Evolutionary conservation across 495 filamentous ascomycete species (phyloP).

Genomic region (Choiromyces venosus): DNA sequence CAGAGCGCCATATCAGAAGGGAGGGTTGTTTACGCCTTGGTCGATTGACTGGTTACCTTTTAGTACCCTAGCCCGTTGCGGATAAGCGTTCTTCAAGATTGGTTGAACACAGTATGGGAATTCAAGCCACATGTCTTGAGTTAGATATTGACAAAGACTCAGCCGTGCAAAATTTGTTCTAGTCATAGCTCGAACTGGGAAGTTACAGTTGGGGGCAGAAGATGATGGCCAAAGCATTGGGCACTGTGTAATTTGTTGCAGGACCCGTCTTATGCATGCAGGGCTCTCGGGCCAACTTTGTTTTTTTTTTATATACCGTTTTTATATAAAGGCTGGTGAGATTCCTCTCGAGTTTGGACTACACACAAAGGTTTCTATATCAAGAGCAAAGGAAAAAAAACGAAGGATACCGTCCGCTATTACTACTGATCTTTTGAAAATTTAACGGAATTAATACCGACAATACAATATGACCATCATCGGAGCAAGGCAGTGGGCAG

Average conservation of each 20-base stretch:
- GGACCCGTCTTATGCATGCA: background rate
- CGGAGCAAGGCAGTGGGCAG: conserved; percentile 47
- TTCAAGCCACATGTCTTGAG: background rate
- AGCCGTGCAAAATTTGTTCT: background rate
- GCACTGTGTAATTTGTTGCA: background rate
- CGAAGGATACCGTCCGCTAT: background rate
- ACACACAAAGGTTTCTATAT: background rate
- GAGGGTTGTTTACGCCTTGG: background rate
- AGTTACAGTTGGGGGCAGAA: background rate
- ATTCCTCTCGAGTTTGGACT: background rate
- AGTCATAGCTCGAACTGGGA: background rate
- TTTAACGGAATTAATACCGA: background rate
- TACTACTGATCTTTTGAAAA: background rate
- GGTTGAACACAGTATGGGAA: background rate
- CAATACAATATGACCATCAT: conserved; percentile 12
- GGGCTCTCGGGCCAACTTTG: background rate
- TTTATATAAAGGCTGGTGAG: background rate
- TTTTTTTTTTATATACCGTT: background rate
- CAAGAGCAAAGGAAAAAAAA: background rate
- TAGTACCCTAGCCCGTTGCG: background rate
- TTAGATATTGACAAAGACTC: background rate
- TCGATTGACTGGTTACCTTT: background rate
- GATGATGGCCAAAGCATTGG: background rate
- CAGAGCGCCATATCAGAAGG: background rate
- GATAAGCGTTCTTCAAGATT: background rate